Conservation (phyloP, 805 yeast species). For the Teunomyces cretensis region DNA sequence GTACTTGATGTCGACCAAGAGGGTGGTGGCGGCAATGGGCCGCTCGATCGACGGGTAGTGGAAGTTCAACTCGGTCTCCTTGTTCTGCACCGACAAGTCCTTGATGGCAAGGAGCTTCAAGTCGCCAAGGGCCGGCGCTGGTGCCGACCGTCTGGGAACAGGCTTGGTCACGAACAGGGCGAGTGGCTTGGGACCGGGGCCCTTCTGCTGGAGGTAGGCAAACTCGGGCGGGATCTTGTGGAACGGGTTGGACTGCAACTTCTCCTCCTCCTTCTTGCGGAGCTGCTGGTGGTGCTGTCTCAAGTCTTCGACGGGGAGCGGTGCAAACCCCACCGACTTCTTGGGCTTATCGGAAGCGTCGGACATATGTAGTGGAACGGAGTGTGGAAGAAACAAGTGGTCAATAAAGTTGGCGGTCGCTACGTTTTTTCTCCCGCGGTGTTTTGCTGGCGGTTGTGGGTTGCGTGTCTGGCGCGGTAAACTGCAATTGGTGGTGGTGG, state of each 20-base stretch:
- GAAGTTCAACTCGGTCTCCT: slow-evolving; percentile 49
- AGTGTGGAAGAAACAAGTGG: too few species aligned
- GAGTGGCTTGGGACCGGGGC: slow-evolving; percentile 31
- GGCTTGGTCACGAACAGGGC: slow-evolving; percentile 6
- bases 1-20: slow-evolving; percentile 58
- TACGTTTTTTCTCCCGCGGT: too few species aligned
- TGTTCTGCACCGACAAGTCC: slow-evolving; percentile 45
- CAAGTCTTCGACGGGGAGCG: slow-evolving; percentile 35
- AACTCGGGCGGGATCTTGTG: slow-evolving; percentile 44
- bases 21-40: slow-evolving; percentile 47
- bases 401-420: too few species aligned
- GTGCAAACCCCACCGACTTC: slow-evolving; percentile 41
- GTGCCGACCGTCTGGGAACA: background rate
- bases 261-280: slow-evolving; percentile 25
- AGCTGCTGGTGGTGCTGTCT: slow-evolving; percentile 33
- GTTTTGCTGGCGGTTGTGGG: too few species aligned
- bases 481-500: too few species aligned
- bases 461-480: too few species aligned
- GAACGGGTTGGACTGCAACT: slow-evolving; percentile 30
- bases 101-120: slow-evolving; percentile 51
- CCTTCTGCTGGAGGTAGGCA: slow-evolving; percentile 31
- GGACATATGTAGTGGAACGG: background rate
- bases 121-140: slow-evolving; percentile 35
- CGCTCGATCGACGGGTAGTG: slow-evolving; percentile 49
- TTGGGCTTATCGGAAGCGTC: slow-evolving; percentile 11